Evolutionary conservation across 805 yeast species (phyloP).

Genomic region (Candida khao-thaluensis): DNA sequence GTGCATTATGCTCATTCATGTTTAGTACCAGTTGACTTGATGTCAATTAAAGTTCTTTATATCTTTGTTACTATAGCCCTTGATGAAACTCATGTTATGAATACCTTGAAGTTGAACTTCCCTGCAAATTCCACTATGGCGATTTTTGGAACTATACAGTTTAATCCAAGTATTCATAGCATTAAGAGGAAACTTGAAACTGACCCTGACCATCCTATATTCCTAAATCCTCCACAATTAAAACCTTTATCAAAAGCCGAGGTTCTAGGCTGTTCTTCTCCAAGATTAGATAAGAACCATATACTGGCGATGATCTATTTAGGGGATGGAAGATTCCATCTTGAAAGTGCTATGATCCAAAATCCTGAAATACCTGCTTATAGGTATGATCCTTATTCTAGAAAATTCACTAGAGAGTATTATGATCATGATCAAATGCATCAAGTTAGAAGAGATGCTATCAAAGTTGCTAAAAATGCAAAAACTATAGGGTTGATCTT

Average conservation of each 20-base stretch:
- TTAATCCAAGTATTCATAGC: conserved; percentile 89
- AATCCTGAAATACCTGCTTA: conserved; percentile 91
- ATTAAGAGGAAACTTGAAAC: conserved; percentile 58
- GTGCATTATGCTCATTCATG: conserved; percentile 98
- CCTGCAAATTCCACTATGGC: conserved; percentile 65
- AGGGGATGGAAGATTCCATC: conserved; percentile 95
- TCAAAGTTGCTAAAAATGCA: conserved; percentile 57
- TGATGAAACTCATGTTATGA: conserved; percentile 76
- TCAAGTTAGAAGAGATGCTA: conserved; percentile 69
- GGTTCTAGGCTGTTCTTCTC: conserved; percentile 94
- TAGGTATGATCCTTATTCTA: conserved; percentile 91
- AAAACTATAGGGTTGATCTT: conserved; percentile 77
- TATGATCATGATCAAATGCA: conserved; percentile 87
- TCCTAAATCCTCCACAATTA: conserved; percentile 82
- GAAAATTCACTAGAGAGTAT: conserved; percentile 84
- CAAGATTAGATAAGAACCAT: conserved; percentile 63
- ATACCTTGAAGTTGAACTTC: conserved; percentile 74
- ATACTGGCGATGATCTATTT: conserved; percentile 82
- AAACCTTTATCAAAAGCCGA: conserved; percentile 94
- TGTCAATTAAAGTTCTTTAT: conserved; percentile 87
- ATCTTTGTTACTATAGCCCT: conserved; percentile 92
- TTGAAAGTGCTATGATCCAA: conserved; percentile 96
- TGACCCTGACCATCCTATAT: conserved; percentile 50
- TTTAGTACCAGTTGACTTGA: conserved; percentile 90
- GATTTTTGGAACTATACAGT: conserved; percentile 92